A percentile compares a stretch with the other conserved stretches of the same genome.
Evolutionary conservation across 768 basidiomycete genomes (phyloP).

Genomic region (Leccinum barrowsii): DNA sequence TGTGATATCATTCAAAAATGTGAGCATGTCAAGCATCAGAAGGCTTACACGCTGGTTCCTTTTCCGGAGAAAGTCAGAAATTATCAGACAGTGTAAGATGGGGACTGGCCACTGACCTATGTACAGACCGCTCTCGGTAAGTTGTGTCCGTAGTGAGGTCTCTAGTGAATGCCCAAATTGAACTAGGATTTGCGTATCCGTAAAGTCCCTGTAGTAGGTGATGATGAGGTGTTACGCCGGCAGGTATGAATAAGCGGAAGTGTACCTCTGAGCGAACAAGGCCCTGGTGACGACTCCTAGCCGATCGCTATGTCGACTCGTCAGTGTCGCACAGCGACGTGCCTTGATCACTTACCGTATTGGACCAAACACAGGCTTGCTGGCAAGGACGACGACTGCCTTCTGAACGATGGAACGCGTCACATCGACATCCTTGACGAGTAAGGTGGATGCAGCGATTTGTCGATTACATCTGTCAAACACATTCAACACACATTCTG

Average conservation of each 20-base stretch:
- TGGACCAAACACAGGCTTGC: constrained; percentile 89
- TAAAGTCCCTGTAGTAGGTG: constrained; percentile 64
- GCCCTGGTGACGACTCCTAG: constrained; percentile 92
- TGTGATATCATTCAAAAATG: constrained; percentile 27
- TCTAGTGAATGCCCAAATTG: constrained; percentile 83
- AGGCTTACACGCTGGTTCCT: constrained; percentile 68
- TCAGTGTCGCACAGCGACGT: constrained; percentile 1
- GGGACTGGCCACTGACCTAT: constrained; percentile 65
- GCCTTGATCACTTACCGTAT: constrained; percentile 56
- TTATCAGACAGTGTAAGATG: background rate
- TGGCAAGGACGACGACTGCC: constrained; percentile 90
- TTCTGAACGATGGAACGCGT: constrained; percentile 97
- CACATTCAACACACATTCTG: constrained; percentile 1
- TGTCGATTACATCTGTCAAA: constrained; percentile 85
- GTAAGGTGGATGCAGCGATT: constrained; percentile 73
- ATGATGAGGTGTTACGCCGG: background rate
- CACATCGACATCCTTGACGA: constrained; percentile 79
- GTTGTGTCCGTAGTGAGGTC: constrained; percentile 65
- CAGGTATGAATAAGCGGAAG: background rate
- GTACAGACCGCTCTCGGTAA: constrained; percentile 91
- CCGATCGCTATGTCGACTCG: constrained; percentile 63
- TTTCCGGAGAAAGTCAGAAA: constrained; percentile 11
- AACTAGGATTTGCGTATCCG: constrained; percentile 81
- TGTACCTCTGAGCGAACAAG: constrained; percentile 77
- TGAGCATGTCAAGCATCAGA: background rate